Conservation (phyloP, 495 filamentous ascomycete genomes). For the Penicillium longicatenatum region DNA sequence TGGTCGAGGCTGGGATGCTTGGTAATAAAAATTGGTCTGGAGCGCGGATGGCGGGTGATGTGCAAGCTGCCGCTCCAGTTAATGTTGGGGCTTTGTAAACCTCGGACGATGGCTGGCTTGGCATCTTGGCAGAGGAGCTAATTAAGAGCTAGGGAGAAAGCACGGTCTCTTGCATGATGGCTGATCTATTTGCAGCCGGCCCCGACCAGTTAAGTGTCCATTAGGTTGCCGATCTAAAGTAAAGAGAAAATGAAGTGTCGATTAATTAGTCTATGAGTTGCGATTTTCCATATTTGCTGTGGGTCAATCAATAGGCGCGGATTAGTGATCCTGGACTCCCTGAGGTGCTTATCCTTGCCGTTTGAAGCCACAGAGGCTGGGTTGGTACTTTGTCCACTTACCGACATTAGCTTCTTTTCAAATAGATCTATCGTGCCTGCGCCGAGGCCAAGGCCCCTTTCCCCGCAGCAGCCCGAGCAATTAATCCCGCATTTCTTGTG, state of each 20-base stretch:
- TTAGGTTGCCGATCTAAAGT: slow-evolving; percentile 5
- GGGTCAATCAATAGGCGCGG: too few species aligned
- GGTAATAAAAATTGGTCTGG: slow-evolving; percentile 26
- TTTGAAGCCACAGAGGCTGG: too few species aligned
- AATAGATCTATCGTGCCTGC: too few species aligned
- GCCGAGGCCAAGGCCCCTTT: too few species aligned
- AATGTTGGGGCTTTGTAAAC: slow-evolving; percentile 6
- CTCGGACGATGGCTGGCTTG: slow-evolving; percentile 7
- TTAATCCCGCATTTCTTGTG: too few species aligned
- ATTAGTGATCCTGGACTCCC: too few species aligned
- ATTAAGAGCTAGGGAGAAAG: not conserved
- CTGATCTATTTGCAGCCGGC: not conserved
- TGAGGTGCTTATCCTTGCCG: too few species aligned
- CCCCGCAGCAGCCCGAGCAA: too few species aligned
- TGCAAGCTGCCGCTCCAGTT: slow-evolving; percentile 11
- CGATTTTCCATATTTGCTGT: too few species aligned
- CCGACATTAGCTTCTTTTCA: too few species aligned
- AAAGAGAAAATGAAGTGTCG: not conserved
- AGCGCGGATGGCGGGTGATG: slow-evolving; percentile 12
- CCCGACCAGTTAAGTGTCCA: not conserved
- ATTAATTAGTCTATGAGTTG: too few species aligned
- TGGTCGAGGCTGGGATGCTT: slow-evolving; percentile 27
- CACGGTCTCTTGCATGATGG: not conserved
- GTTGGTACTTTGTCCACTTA: too few species aligned
- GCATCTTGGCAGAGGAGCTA: slow-evolving; percentile 5